phyloP scores from a whole-genome alignment of 176 grass and related monocot genomes.

The Lolium rigidum region DNA sequence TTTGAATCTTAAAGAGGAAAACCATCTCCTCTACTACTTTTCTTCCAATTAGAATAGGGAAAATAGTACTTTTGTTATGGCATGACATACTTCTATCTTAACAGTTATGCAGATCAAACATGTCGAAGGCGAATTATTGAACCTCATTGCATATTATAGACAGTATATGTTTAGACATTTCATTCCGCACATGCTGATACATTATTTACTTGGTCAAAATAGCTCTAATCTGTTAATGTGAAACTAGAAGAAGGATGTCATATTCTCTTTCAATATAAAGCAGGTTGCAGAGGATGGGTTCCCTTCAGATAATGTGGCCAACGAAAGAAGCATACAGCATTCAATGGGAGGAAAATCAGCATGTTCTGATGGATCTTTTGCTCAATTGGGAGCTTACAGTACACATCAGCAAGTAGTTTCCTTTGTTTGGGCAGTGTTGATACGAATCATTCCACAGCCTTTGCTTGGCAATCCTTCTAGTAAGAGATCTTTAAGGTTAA shows the following conservation, averaged over 20 bases:
- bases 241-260: conserved; percentile 24
- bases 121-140: conserved; percentile 17
- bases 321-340: not conserved
- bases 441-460: conserved; percentile 67
- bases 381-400: conserved; percentile 62
- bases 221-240: not conserved
- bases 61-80: not conserved
- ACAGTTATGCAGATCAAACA: conserved; percentile 31
- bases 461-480: conserved; percentile 71
- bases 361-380: conserved; percentile 40
- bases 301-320: conserved; percentile 2
- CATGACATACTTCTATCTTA: conserved; percentile 33
- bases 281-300: conserved; percentile 21
- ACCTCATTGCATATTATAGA: not conserved
- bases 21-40: not conserved
- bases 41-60: not conserved
- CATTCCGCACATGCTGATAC: not conserved
- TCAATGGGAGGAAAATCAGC: conserved; percentile 19
- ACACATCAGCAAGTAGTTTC: conserved; percentile 76
- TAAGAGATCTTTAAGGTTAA: conserved; percentile 74
- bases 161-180: not conserved
- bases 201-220: conserved; percentile 27
- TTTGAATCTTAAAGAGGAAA: not conserved
- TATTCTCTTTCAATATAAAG: conserved; percentile 30
- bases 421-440: conserved; percentile 79